Base-by-base conservation (phyloP, 1,284 basidiomycete species). In the Xerocomus amazonicus region DNA sequence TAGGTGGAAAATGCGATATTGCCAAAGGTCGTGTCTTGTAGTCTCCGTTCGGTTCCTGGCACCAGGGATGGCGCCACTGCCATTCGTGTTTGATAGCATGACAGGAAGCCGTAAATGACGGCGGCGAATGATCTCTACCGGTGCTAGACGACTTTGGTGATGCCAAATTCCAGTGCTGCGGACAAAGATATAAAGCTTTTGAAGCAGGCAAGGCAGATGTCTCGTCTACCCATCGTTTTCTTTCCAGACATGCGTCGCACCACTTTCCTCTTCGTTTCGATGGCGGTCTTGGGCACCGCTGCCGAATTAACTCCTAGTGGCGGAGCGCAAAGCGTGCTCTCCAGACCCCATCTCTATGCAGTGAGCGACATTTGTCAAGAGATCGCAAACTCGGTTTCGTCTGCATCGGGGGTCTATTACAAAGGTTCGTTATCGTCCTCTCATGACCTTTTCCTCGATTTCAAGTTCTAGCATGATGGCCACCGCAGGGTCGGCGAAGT, bases 401-500 rank as follows among this genome's bases (percentile, higher is more conserved):
- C 36, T 23, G 36, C 36, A 19, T 37, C 36, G 10, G 36, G 17
- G 9, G 36, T 37, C 10, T 37, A 37, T 19, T 37, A 37, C 12
- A 7, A 37, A 5, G 36, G 36, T 37, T 37, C 10, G 36, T 23
- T 37, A 10, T 37, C 12, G 13, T 23, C 10, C 36, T 12, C 19
- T 6, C 10, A 23, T 7, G 7, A 12, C 17, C 17, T 10, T 9
- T 10, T 23, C 2, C 17, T 19, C 17, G 34, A 9, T 8, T 35
- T 35, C 14, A 35, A 8, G 16, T 14, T 35, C 16, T 4, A 35
- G n/a, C 16, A 23, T 23, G 9, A 37, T 35, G 34, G 9, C 17
- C 34, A 35, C 17, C 16, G 28, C 27, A 58, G 63, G 27, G 5
- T 56, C 56, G 1, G 0, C 14, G 2, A 37, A 60, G 5, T 81